Percentiles rank a stretch among this genome's conserved stretches.
Conservation (phyloP, 2,329 filamentous ascomycete genomes). For the Incumbomyces delicatus region DNA sequence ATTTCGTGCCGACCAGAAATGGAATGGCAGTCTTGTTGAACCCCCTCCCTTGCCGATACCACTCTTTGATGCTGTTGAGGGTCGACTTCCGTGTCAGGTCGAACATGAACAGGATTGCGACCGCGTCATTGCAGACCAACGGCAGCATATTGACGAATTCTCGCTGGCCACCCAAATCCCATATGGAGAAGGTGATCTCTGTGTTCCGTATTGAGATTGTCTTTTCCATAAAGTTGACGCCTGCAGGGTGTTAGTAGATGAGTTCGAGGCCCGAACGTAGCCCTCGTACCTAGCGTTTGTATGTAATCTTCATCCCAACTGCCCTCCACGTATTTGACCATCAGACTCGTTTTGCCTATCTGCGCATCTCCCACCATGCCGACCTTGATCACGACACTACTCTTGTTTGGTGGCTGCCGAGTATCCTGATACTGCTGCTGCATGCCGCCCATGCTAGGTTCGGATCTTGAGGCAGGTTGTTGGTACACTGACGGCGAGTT, state of each 20-base stretch:
- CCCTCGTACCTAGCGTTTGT: slow-evolving; percentile 67
- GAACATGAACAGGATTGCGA: slow-evolving; percentile 99
- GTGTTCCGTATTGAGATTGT: slow-evolving; percentile 99
- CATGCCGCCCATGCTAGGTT: slow-evolving; percentile 38
- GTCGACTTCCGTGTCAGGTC: slow-evolving; percentile 97
- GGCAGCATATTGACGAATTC: slow-evolving; percentile 99
- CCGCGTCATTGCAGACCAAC: slow-evolving; percentile 97
- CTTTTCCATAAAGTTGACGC: slow-evolving; percentile 99
- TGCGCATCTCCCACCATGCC: slow-evolving; percentile 99
- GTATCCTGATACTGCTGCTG: slow-evolving; percentile 38
- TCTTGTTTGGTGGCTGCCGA: slow-evolving; percentile 32
- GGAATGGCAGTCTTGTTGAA: slow-evolving; percentile 99
- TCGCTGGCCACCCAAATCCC: slow-evolving; percentile 94
- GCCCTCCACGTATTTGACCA: slow-evolving; percentile 99
- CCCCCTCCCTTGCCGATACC: slow-evolving; percentile 92
- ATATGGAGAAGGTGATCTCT: slow-evolving; percentile 98
- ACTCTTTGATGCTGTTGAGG: slow-evolving; percentile 98
- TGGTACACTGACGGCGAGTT: slow-evolving; percentile 34
- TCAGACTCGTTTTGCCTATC: slow-evolving; percentile 96
- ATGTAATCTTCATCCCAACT: slow-evolving; percentile 99
- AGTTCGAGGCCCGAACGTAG: not conserved
- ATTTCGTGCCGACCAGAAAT: slow-evolving; percentile 93
- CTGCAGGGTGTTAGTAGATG: slow-evolving; percentile 29
- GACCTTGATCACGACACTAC: slow-evolving; percentile 91
- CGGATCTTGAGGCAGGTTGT: slow-evolving; percentile 36